Evolutionary conservation across 1,284 basidiomycete genomes (phyloP), one percentile per base, ranked within the genome.

Genomic region (Ceratorhiza oryzae-sativae): DNA sequence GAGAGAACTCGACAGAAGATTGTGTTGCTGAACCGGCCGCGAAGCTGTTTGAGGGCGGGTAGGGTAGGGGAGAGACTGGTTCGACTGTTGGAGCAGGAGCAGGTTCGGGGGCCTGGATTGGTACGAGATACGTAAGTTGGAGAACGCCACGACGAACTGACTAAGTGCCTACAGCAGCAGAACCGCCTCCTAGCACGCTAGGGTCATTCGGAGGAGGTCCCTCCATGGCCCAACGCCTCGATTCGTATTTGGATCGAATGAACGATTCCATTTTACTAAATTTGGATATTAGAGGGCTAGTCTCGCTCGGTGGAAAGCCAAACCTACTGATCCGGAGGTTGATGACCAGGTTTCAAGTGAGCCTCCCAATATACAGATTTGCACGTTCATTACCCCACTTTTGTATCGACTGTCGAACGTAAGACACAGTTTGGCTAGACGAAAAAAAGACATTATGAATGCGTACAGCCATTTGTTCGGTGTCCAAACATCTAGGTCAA

Each of bases 301-400:
- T 27, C 12, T 36, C 34, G 10, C n/a, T 62, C 36, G 9, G 49
- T 25, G 32, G 63, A 6, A n/a, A n/a, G n/a, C 12, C 49, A 42
- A 27, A 86, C 94, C 79, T 78, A 97, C 95, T 98, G 96, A 76
- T 99, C 97, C 23, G 94, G 92, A 39, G 97, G 97, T 41, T 93
- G 79, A 79, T 99, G 97, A 0, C 97, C 97, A 12, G 89, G 81
- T 80, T 95, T 96, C 70, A 99, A 84, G 82, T 98, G 95, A 3
- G 94, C 92, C 79, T 99, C 97, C 97, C 97, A 99, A 82, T 98
- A n/a, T n/a, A 99, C 9, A 93, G 76, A 81, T 99, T 99, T 9
- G 94, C 95, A 9, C 90, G 87, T 72, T 84, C 85, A 80, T 99
- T 99, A 0, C 97, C 97, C 97, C 97, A 99, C 80, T 92, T 93